phyloP scores from a whole-genome alignment of 805 yeast genomes.

The Candida odintsovae region DNA sequence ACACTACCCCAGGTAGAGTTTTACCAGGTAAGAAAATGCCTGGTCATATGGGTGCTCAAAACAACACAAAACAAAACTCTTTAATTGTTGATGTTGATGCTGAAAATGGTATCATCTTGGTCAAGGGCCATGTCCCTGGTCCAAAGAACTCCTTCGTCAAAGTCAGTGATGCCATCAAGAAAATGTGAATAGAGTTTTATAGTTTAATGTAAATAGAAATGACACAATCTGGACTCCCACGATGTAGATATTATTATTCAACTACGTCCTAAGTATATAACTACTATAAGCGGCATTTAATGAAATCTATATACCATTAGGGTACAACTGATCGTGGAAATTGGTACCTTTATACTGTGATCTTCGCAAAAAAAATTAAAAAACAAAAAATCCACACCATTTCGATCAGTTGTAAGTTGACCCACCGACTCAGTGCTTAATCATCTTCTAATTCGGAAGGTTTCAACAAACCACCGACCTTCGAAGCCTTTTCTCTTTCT shows the following conservation, averaged over 20 bases:
- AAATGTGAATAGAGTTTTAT: slow-evolving; percentile 9
- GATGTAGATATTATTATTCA: too few relatives aligned
- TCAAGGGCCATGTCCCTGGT: slow-evolving; percentile 91
- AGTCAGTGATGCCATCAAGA: slow-evolving; percentile 66
- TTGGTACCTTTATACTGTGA: background rate
- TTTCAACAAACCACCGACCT: slow-evolving; percentile 89
- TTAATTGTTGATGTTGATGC: slow-evolving; percentile 76
- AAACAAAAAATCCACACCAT: background rate
- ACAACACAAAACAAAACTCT: slow-evolving; percentile 68
- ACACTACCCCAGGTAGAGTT: slow-evolving; percentile 93
- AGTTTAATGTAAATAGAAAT: background rate
- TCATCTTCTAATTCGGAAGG: slow-evolving; percentile 92
- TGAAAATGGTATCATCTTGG: slow-evolving; percentile 71
- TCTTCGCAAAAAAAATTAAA: background rate
- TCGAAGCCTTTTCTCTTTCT: slow-evolving; percentile 76
- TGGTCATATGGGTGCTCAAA: slow-evolving; percentile 86
- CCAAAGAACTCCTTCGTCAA: slow-evolving; percentile 70
- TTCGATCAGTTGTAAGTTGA: background rate
- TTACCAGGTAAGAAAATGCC: slow-evolving; percentile 98
- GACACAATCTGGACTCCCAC: background rate
- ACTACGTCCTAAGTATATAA: background rate
- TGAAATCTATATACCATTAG: background rate
- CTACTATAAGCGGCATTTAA: background rate
- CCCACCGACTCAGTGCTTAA: slow-evolving; percentile 1
- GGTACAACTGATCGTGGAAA: background rate